Percentiles rank a stretch among this genome's conserved stretches.
Conservation (phyloP, 306 rosid species). For the Sindora glabra region DNA sequence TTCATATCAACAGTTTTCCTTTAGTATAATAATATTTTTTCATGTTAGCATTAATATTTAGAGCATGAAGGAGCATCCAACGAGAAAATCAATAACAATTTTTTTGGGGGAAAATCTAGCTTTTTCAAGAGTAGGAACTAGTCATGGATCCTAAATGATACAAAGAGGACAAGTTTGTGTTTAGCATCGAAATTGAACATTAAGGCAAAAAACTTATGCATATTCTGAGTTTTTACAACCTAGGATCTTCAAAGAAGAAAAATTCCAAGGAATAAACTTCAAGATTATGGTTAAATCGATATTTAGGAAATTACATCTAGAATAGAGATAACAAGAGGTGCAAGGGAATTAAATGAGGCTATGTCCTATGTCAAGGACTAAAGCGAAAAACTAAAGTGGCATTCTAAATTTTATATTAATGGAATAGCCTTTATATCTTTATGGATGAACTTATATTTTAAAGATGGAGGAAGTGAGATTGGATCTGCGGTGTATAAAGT, state of each 20-base stretch:
- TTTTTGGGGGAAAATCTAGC: conserved; percentile 41
- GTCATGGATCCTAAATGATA: conserved; percentile 69
- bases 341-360: conserved; percentile 92
- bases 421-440: conserved; percentile 75
- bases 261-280: conserved; percentile 49
- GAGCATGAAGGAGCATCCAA: conserved; percentile 76
- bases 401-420: conserved; percentile 61
- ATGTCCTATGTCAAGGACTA: conserved; percentile 75
- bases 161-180: conserved; percentile 49
- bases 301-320: conserved; percentile 56
- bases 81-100: conserved; percentile 32
- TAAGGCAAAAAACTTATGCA: conserved; percentile 38
- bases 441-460: conserved; percentile 33
- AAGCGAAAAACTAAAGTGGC: conserved; percentile 51
- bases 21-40: too few species aligned
- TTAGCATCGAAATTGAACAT: conserved; percentile 37
- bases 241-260: conserved; percentile 47
- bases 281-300: conserved; percentile 35
- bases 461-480: background rate
- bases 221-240: conserved; percentile 76
- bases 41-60: too few species aligned
- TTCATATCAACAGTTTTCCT: too few species aligned
- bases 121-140: conserved; percentile 56
- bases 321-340: conserved; percentile 61
- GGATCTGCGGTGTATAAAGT: conserved; percentile 40